Percentiles rank a stretch among this genome's conserved stretches.
Evolutionary conservation across 2,329 filamentous ascomycete genomes (phyloP).

Genomic region (Fusarium udum): DNA sequence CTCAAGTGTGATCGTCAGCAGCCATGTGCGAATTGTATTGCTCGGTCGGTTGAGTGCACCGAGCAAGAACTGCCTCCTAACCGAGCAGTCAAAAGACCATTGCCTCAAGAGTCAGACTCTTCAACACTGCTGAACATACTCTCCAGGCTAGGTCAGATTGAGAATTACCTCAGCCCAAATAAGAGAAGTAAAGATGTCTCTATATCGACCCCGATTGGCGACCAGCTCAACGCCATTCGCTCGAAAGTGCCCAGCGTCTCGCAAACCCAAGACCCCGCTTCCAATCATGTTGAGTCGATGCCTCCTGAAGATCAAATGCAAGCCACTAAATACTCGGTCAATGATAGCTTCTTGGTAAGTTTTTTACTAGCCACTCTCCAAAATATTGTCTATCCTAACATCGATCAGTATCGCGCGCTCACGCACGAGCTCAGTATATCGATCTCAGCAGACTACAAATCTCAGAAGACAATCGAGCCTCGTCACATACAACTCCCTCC

Average conservation of each 20-base stretch:
- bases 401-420: not conserved
- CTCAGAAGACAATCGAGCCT: not conserved
- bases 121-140: not conserved
- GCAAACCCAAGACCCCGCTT: fast-evolving
- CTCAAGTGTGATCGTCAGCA: not conserved
- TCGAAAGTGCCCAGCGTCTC: not conserved
- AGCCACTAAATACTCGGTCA: not conserved
- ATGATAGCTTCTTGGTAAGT: not conserved
- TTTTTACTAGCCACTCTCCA: fast-evolving
- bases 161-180: fast-evolving
- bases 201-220: not conserved
- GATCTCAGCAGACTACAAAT: not conserved
- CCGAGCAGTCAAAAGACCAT: not conserved
- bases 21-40: not conserved
- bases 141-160: not conserved
- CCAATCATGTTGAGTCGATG: not conserved
- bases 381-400: fast-evolving
- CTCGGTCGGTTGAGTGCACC: not conserved
- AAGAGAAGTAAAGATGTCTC: fast-evolving
- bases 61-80: not conserved
- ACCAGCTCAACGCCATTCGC: not conserved
- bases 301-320: not conserved
- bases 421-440: not conserved
- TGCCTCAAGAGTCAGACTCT: not conserved
- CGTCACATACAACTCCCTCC: not conserved